Evolutionary conservation across 352 stramenopile genomes (phyloP).

Genomic region (Pythium scleroteichum): DNA sequence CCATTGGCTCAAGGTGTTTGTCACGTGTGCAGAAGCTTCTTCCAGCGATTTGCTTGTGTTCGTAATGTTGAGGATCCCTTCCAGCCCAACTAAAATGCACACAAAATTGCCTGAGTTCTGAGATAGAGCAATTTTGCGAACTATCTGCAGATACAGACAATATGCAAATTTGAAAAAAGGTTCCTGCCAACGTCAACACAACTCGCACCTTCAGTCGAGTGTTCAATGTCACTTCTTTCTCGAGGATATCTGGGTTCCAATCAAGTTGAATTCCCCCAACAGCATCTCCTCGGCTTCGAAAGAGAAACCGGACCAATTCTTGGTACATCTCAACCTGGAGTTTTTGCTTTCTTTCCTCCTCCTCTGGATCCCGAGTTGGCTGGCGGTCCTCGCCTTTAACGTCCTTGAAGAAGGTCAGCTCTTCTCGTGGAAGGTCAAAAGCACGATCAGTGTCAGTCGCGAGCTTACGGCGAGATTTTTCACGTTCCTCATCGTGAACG

Average conservation of each 20-base stretch:
- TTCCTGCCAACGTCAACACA: too few species aligned
- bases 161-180: background rate
- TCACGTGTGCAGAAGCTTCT: conserved; percentile 13
- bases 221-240: conserved; percentile 29
- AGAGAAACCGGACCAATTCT: conserved; percentile 54
- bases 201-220: conserved; percentile 29
- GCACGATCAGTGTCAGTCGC: background rate
- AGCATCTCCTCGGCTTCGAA: conserved; percentile 46
- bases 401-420: conserved; percentile 51
- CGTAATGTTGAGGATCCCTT: conserved; percentile 33
- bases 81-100: conserved; percentile 42
- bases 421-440: background rate
- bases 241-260: conserved; percentile 35
- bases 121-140: conserved; percentile 13
- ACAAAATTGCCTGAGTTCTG: conserved; percentile 18
- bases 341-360: conserved; percentile 40
- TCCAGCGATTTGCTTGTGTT: conserved; percentile 34
- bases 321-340: conserved; percentile 57
- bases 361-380: conserved; percentile 24
- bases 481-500: background rate
- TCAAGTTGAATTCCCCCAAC: conserved; percentile 36
- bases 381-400: conserved; percentile 40
- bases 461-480: background rate
- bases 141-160: conserved; percentile 5
- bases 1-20: conserved; percentile 28